Evolutionary conservation across 2,329 filamentous ascomycete species (phyloP), one percentile per base, ranked within the genome.

Genomic region (Conoideocrella luteorostrata): DNA sequence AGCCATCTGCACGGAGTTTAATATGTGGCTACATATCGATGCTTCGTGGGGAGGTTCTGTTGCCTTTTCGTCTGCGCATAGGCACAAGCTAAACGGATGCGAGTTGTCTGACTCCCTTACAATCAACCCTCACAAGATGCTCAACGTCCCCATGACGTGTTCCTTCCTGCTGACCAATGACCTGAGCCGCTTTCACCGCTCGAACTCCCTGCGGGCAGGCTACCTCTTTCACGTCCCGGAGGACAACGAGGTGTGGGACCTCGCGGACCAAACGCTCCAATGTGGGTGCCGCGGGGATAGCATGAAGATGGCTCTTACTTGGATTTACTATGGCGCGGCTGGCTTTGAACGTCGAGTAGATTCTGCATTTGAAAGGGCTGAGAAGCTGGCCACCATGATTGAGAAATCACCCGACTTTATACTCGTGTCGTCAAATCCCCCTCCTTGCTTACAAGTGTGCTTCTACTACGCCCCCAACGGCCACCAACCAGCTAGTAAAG

Each of bases 91-190:
- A 12, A 62, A 68, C 2, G 91, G 91, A 10, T 70, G 76, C 3
- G 74, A 88, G 30, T 72, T 83, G 30, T 91, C 89, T 7, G 77
- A 95, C 64, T 88, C 81, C 11, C 70, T 97, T 29, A 87, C 89
- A 1, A 77, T 95, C 39, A 96, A 95, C 63, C 89, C 93, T 45
- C 91, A 97, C 67, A 97, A 97, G 68, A 97, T 97, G 91, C 77
- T 97, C 59, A 88, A 87, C 45, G 86, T 88, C 3, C 91, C 91
- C 0, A 69, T 94, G 38, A 95, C 90, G 0, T 96, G 90, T 67
- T 90, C 85, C 0, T 95, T 94, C 68, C 75, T 97, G 4, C 74
- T 97, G 9, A 83, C 80, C 0, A 75, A 77, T 3, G 90, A 97
- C 60, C 65, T 94, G 57, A 70, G 75, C 45, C 69, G 83, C 20